A percentile compares a stretch with the other conserved stretches of the same genome.
Conservation (phyloP, 192 early-diverging fungal species). For the Fimicolochytrium jonesii region DNA sequence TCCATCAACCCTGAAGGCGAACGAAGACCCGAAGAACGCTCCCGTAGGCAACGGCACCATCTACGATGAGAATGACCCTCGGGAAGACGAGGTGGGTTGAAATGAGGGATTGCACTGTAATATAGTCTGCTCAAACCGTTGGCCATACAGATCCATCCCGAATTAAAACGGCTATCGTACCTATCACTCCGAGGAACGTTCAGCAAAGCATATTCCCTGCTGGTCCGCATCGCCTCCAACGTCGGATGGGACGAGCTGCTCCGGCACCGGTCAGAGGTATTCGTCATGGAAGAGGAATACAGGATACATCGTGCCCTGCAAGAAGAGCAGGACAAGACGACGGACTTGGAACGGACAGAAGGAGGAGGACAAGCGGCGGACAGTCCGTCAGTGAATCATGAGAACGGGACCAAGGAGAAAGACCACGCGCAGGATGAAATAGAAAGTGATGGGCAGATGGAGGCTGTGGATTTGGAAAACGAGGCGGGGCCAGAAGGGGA, state of each 20-base stretch:
- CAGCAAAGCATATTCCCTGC: conserved; percentile 76
- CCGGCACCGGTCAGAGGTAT: conserved; percentile 76
- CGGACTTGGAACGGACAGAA: conserved; percentile 22
- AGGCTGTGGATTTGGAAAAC: conserved; percentile 39
- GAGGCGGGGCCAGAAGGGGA: background rate
- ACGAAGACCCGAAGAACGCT: conserved; percentile 39
- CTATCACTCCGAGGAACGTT: conserved; percentile 92
- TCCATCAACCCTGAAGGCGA: conserved; percentile 42
- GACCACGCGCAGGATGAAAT: conserved; percentile 28
- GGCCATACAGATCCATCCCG: conserved; percentile 50
- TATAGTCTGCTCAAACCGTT: too few relatives aligned
- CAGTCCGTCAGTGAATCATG: background rate
- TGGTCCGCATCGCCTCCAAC: conserved; percentile 73
- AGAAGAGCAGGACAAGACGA: conserved; percentile 54
- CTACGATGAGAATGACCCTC: conserved; percentile 49
- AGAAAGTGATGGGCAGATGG: conserved; percentile 37
- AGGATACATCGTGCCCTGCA: conserved; percentile 63
- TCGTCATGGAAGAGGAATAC: conserved; percentile 99
- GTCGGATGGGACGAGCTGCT: conserved; percentile 97
- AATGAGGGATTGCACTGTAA: too few relatives aligned
- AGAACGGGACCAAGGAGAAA: conserved; percentile 4
- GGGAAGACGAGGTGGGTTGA: conserved; percentile 44
- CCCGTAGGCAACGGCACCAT: conserved; percentile 36
- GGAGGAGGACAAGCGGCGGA: background rate
- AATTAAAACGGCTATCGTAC: conserved; percentile 79